phyloP scores from a whole-genome alignment of 768 basidiomycete genomes.

The Phylloporus sp. region DNA sequence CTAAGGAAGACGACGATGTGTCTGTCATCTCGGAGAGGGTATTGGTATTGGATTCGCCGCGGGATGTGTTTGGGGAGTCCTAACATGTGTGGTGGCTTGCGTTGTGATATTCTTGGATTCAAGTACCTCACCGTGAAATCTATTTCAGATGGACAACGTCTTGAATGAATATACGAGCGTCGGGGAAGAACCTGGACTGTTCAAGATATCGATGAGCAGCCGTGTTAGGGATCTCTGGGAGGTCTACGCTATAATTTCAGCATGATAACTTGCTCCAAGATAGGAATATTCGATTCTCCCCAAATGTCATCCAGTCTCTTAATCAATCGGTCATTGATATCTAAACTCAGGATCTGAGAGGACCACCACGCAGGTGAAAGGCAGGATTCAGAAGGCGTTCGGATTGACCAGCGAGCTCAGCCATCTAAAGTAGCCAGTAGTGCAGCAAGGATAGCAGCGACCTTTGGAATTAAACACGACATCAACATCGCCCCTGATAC shows the following conservation, averaged over 20 bases:
- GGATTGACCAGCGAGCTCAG: not conserved
- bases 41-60: conserved; percentile 6
- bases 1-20: conserved; percentile 28
- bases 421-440: not conserved
- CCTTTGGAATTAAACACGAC: not conserved
- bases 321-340: no score
- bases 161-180: no score
- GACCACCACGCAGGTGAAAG: not conserved
- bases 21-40: conserved; percentile 13
- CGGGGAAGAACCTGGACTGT: no score
- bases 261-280: no score
- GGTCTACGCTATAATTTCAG: no score
- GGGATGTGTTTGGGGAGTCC: conserved; percentile 11
- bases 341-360: not conserved
- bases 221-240: no score
- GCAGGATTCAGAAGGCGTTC: not conserved
- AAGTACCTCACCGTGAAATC: not conserved
- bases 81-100: not conserved
- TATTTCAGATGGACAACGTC: not conserved
- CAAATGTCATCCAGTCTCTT: no score
- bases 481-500: not conserved
- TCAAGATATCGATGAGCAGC: no score
- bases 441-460: not conserved
- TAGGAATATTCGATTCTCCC: no score
- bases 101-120: not conserved